A percentile compares a stretch with the other conserved stretches of the same genome.
Evolutionary conservation across 2,329 filamentous ascomycete species (phyloP).

Genomic region (Tolypocladium nubicola): DNA sequence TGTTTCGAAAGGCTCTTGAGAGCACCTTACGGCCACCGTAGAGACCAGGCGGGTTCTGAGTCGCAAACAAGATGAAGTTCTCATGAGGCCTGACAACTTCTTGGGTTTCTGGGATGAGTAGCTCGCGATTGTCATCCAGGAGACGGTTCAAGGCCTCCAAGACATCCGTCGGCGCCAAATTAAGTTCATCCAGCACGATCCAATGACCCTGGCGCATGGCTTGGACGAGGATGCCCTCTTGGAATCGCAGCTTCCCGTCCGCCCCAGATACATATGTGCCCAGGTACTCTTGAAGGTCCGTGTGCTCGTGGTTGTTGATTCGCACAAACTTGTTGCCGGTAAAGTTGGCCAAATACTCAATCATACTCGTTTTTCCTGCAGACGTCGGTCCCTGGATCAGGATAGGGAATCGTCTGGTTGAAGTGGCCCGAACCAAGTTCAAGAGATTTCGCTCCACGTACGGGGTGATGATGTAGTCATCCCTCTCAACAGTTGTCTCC

Average conservation of each 20-base stretch:
- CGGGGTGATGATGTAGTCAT: constrained; percentile 91
- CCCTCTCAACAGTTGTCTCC: constrained; percentile 52
- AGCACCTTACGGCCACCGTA: constrained; percentile 92
- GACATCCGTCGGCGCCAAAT: constrained; percentile 92
- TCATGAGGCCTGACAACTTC: constrained; percentile 85
- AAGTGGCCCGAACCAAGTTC: constrained; percentile 87
- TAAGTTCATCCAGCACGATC: constrained; percentile 97
- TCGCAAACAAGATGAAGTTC: constrained; percentile 96
- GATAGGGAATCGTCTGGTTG: constrained; percentile 84
- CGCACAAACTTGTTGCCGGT: constrained; percentile 95
- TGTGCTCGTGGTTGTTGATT: constrained; percentile 99
- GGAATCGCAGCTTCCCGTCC: constrained; percentile 78
- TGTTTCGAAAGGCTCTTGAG: constrained; percentile 89
- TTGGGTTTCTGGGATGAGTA: constrained; percentile 93
- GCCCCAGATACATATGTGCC: constrained; percentile 83
- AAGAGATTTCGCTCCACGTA: constrained; percentile 92
- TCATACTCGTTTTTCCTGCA: constrained; percentile 98
- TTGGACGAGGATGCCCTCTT: constrained; percentile 88
- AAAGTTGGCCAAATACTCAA: constrained; percentile 92
- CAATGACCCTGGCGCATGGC: constrained; percentile 89
- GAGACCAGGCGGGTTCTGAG: constrained; percentile 89
- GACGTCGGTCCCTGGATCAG: constrained; percentile 95
- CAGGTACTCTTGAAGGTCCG: constrained; percentile 93
- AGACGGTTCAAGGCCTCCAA: constrained; percentile 92
- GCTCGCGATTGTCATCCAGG: constrained; percentile 89